Base-by-base conservation (phyloP, 495 filamentous ascomycete species). In the Chlorociboria aeruginascens region DNA sequence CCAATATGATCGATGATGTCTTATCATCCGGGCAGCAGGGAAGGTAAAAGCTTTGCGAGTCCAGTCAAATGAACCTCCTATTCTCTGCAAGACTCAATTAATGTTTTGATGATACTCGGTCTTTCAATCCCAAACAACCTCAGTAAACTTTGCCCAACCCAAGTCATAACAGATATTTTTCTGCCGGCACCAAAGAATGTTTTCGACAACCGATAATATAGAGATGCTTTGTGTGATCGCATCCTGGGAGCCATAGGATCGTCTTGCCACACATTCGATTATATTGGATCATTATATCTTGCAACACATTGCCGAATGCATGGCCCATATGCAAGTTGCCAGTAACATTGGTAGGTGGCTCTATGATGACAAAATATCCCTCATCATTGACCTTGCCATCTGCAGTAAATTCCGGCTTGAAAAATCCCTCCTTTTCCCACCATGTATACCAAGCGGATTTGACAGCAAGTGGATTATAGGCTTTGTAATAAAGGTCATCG, bases 1-100 rank as follows among this genome's bases (percentile, higher is more conserved):
- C 82, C 33, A 77, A 65, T 67, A 83, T 81, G 61, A 89, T 83
- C 1, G 80, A 79, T 32, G 69, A 64, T 4, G 79, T 83, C 47
- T 67, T 65, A 58, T 86, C 83, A 10, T 66, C 69, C 29, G 70
- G 70, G 41, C 78, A 67, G 36, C 78, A 63, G 20, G 85, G 85
- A 3, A 90, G 74, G 3, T 86, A 61, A 85, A 86, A 16, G 78
- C 79, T 60, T 86, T 81, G 38, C 81, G 61, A 8, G 65, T 69
- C 82, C 82, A 86, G 62, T 86, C 82, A 47, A 80, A 74, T 4
- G 77, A 81, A 7, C 72, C 79, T 34, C 82, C 82, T 67, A 84
- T 68, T 41, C 74, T 69, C 39, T 66, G 61, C 35, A 71, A 61
- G 14, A 66, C 68, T 12, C 67, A 68, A 59, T 78, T 79, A 54